Evolutionary conservation across 2,329 filamentous ascomycete genomes (phyloP).

Genomic region (Meredithiella fracta): DNA sequence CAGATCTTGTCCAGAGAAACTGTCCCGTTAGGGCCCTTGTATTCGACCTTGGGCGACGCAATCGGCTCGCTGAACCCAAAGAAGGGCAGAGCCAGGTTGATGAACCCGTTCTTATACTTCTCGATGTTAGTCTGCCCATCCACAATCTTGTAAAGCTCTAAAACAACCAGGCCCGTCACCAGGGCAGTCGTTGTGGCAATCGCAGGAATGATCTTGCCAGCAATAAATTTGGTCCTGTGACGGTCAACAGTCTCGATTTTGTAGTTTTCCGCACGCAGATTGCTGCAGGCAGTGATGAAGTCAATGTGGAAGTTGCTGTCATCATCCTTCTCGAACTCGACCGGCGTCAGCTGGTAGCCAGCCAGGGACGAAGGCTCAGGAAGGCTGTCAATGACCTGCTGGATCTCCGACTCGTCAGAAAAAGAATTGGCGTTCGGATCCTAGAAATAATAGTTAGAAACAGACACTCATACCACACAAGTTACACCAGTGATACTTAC

Average conservation of each 20-base stretch:
- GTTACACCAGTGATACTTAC: slow-evolving; percentile 27
- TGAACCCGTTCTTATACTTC: slow-evolving; percentile 98
- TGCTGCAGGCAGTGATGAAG: slow-evolving; percentile 95
- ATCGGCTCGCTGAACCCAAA: slow-evolving; percentile 98
- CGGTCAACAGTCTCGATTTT: slow-evolving; percentile 84
- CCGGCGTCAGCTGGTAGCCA: slow-evolving; percentile 76
- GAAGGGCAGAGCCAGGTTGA: slow-evolving; percentile 92
- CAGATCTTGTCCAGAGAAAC: slow-evolving; percentile 89
- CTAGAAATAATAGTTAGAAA: slow-evolving; percentile 21
- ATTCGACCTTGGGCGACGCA: slow-evolving; percentile 79
- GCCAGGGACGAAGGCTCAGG: slow-evolving; percentile 66
- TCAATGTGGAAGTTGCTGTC: slow-evolving; percentile 97
- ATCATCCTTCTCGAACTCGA: slow-evolving; percentile 98
- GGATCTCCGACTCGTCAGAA: slow-evolving; percentile 61
- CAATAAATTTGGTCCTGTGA: slow-evolving; percentile 99
- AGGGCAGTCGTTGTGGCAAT: slow-evolving; percentile 95
- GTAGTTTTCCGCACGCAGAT: slow-evolving; percentile 93
- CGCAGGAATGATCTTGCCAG: slow-evolving; percentile 96
- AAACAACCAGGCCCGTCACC: slow-evolving; percentile 78
- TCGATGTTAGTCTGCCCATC: slow-evolving; percentile 94
- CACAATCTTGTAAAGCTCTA: slow-evolving; percentile 92
- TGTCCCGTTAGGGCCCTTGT: slow-evolving; percentile 60
- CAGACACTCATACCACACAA: background rate
- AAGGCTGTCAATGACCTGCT: slow-evolving; percentile 53
- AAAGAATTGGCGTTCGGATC: slow-evolving; percentile 65